Conservation (phyloP, 169 alveolate genomes). For the Plasmodium blacklocki region DNA sequence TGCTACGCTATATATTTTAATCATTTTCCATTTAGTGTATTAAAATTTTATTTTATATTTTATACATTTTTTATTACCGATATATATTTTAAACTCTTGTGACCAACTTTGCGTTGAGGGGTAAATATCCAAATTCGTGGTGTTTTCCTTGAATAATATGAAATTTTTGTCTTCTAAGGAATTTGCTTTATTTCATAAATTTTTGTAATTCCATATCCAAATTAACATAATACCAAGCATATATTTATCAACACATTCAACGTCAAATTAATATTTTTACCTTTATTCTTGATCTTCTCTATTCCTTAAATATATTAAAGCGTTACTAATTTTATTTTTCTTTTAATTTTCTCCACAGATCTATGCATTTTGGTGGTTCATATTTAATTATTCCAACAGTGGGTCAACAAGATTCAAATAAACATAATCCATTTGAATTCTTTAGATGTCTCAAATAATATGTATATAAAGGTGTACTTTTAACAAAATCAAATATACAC, state of each 20-base stretch:
- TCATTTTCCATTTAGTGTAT: too few species aligned
- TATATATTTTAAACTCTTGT: constrained; percentile 23
- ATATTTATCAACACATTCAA: constrained; percentile 81
- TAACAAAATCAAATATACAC: constrained; percentile 85
- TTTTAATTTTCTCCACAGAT: constrained; percentile 75
- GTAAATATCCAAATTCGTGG: constrained; percentile 49
- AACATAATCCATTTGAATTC: constrained; percentile 72
- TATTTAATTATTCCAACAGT: constrained; percentile 87
- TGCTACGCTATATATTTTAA: background rate
- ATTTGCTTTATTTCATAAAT: constrained; percentile 85
- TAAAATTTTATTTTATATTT: too few species aligned
- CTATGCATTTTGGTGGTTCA: constrained; percentile 89
- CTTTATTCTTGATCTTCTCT: constrained; percentile 68
- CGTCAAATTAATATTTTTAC: constrained; percentile 81
- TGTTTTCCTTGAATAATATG: constrained; percentile 24
- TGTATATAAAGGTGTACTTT: constrained; percentile 83
- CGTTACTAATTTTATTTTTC: constrained; percentile 39
- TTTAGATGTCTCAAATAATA: constrained; percentile 78
- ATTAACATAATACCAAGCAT: constrained; percentile 79
- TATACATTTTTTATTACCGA: constrained; percentile 1
- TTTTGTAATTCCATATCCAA: constrained; percentile 88
- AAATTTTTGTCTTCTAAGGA: constrained; percentile 80
- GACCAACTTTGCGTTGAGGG: constrained; percentile 54
- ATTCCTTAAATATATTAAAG: constrained; percentile 13
- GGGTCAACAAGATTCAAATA: constrained; percentile 85